Evolutionary conservation across 352 stramenopile genomes (phyloP), one percentile per base, ranked within the genome.

Genomic region (Elongisporangium senticosum): DNA sequence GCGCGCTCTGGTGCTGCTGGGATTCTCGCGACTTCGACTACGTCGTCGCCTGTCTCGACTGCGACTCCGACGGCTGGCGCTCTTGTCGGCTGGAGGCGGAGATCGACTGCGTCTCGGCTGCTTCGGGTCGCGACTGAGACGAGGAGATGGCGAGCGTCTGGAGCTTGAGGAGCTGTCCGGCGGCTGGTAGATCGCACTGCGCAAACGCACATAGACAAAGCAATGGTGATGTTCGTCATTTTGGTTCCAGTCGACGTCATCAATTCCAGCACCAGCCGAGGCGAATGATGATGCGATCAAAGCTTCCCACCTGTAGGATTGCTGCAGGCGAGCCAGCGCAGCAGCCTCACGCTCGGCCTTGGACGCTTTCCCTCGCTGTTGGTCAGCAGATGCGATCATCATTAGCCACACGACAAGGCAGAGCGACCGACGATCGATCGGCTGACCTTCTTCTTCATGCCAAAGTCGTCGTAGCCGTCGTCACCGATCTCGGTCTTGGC

Each of bases 381-480:
- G 37, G 13, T 24, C 51, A 55, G 2, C 47, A 23, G 28, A 55
- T 50, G n/a, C 6, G 10, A 52, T 22, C 49, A 52, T 22, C 49
- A 23, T 10, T 17, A 50, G 58, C 6, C 48, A 50, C 37, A 37
- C 20, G 4, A 47, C 0, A 43, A 56, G 21, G 8, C 51, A 40
- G 1, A 24, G 49, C 17, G 17, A 23, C n/a, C n/a, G 20, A 48
- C 43, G 19, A 24, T 2, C 11, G 26, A 55, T 40, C 22, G 26
- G n/a, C 62, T 2, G 43, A 88, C 76, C 74, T 90, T 90, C 61
- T 90, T 93, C 69, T 76, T 90, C 62, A 90, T 63, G 28, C 83
- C 86, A 66, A 95, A 95, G 62, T 95, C 86, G 58, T 95, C 86
- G 69, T 95, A 95, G 48, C 86, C 86, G 61, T 95, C 86, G 60